These are phyloP conservation scores for Lophiotrema nucula DNA, from an alignment of 495 filamentous ascomycete genomes.

Conservation along the genomic window DNA sequence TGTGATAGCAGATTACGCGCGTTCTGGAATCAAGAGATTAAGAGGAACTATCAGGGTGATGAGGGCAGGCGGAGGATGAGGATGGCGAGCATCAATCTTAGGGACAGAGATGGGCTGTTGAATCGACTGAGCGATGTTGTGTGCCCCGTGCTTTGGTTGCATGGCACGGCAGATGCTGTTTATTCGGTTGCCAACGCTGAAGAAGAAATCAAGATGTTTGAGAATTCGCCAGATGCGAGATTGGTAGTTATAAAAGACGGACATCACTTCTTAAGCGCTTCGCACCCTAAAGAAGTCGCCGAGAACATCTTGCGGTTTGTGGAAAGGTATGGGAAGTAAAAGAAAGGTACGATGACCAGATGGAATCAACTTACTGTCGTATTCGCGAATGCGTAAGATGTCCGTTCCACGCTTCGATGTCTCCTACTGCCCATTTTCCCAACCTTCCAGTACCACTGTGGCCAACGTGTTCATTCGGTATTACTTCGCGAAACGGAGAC, in stretches of 20 bases:
- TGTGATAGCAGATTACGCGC: slow-evolving; percentile 43
- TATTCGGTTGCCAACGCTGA: slow-evolving; percentile 50
- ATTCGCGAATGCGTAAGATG: no score
- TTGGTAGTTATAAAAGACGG: slow-evolving; percentile 53
- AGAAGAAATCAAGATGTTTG: slow-evolving; percentile 61
- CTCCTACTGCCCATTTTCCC: no score
- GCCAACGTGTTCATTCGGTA: no score
- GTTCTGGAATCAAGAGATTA: slow-evolving; percentile 56
- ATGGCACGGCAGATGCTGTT: slow-evolving; percentile 55
- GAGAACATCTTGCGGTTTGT: slow-evolving; percentile 54
- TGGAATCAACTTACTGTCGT: no score
- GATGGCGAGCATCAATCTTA: slow-evolving; percentile 57
- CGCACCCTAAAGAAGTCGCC: slow-evolving; percentile 56
- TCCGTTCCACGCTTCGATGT: no score
- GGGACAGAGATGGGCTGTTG: slow-evolving; percentile 60
- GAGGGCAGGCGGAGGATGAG: slow-evolving; percentile 54
- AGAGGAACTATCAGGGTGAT: slow-evolving; percentile 57
- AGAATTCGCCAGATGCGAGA: slow-evolving; percentile 49
- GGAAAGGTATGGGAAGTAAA: slow-evolving; percentile 40
- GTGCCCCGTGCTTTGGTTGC: slow-evolving; percentile 64
- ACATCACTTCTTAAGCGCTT: slow-evolving; percentile 57
- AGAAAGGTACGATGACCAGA: no score
- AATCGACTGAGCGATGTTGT: slow-evolving; percentile 53
- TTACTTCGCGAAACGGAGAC: no score
- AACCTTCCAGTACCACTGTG: no score